Conservation (phyloP, 2,329 filamentous ascomycete genomes). For the Xylariaceae sp. region DNA sequence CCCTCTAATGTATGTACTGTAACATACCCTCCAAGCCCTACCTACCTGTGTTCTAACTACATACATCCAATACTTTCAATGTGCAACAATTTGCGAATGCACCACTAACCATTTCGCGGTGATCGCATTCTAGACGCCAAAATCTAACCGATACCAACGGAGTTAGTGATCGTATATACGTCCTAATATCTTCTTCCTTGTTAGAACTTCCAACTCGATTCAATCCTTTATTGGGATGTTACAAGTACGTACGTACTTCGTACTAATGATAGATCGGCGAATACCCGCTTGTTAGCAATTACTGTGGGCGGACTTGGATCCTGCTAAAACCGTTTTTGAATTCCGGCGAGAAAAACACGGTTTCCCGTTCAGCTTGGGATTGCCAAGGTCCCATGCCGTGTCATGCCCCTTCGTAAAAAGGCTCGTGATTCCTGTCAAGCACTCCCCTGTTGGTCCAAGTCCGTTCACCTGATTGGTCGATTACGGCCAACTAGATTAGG, state of each 20-base stretch:
- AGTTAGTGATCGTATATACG: not conserved
- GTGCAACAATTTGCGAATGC: not conserved
- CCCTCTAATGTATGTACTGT: too few relatives aligned
- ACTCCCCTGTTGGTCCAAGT: not conserved
- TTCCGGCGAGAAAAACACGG: not conserved
- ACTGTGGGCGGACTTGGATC: too few relatives aligned
- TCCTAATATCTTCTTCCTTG: too few relatives aligned
- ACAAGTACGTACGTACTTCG: too few relatives aligned
- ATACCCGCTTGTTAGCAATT: too few relatives aligned
- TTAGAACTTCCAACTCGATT: too few relatives aligned
- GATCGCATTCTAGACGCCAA: not conserved
- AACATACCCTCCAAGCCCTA: not conserved
- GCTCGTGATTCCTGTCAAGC: conserved; percentile 9
- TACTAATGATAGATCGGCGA: too few relatives aligned
- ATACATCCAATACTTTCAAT: not conserved
- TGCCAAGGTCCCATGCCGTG: too few relatives aligned
- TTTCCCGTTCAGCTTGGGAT: not conserved
- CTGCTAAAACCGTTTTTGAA: not conserved
- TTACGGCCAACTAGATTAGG: conserved; percentile 15
- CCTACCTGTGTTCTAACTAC: not conserved
- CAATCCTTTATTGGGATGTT: too few relatives aligned
- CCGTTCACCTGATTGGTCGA: conserved; percentile 11
- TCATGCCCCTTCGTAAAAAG: conserved; percentile 9
- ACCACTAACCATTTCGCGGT: not conserved
- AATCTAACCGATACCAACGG: too few relatives aligned